Percentiles rank a stretch among this genome's conserved stretches.
phyloP scores from a whole-genome alignment of 1,139 yeast species.

The Magnusiomyces paraingens region DNA sequence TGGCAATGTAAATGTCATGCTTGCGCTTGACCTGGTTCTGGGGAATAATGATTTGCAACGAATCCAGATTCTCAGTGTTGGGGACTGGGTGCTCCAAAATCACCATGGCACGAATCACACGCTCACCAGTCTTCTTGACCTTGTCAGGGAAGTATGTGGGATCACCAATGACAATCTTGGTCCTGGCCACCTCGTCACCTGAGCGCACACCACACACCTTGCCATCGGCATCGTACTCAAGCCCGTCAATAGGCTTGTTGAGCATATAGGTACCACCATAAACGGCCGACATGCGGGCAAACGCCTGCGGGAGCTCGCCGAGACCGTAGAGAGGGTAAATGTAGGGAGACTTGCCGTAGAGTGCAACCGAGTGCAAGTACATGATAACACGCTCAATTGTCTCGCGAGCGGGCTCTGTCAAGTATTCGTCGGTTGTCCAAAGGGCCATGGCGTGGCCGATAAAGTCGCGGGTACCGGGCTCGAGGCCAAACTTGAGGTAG shows the following conservation, averaged over 20 bases:
- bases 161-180: constrained; percentile 93
- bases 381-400: constrained; percentile 80
- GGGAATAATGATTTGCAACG: constrained; percentile 90
- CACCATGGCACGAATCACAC: constrained; percentile 92
- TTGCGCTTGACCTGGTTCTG: constrained; percentile 93
- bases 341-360: constrained; percentile 95
- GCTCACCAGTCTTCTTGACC: constrained; percentile 78
- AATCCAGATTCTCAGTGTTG: constrained; percentile 74
- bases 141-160: constrained; percentile 96
- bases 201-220: constrained; percentile 82
- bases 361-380: constrained; percentile 85
- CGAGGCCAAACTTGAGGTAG: constrained; percentile 83
- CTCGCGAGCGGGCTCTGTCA: constrained; percentile 86
- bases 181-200: constrained; percentile 85
- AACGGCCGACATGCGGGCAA: constrained; percentile 93
- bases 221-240: constrained; percentile 63
- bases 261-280: constrained; percentile 99
- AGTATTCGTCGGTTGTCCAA: constrained; percentile 88
- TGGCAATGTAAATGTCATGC: constrained; percentile 91
- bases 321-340: constrained; percentile 93
- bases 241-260: constrained; percentile 90
- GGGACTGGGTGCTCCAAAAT: constrained; percentile 86
- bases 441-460: constrained; percentile 99
- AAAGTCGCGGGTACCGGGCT: constrained; percentile 89
- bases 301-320: constrained; percentile 98